Evolutionary conservation across 2,329 filamentous ascomycete species (phyloP), one percentile per base, ranked within the genome.

Genomic region (Scytalidium sp.): DNA sequence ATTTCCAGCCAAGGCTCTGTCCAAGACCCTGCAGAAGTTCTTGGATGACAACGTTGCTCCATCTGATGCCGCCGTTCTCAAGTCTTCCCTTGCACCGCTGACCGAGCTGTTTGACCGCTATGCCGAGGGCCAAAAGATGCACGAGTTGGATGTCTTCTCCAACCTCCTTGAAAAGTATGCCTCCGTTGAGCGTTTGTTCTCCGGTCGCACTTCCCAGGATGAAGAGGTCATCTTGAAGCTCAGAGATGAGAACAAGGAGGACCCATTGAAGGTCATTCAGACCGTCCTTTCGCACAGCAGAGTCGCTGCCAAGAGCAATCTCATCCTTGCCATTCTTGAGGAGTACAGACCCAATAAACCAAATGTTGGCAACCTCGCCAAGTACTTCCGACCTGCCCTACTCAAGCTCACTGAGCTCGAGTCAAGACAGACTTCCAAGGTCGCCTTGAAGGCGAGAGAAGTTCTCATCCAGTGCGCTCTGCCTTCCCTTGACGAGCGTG

Each of bases 391-490:
- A 60, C 82, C 86, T 3, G 80, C 88, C 17, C 81, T 99, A 21
- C 88, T 88, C 66, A 88, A 87, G 70, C 79, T 99, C 59, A 92
- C 94, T 1, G 94, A 99, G 68, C 83, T 99, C 13, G 90, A 96
- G 71, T 91, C 86, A 10, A 88, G 73, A 73, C 84, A 75, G 65
- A 80, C 93, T 10, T 90, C 93, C 58, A 99, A 97, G 84, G 93
- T 99, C 40, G 90, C 93, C 0, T 81, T 99, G 59, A 99, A 99
- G 79, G 93, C 94, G 42, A 88, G 94, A 66, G 94, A 99, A 75
- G 87, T 97, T 46, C 85, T 99, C 63, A 99, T 99, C 56, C 94
- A 97, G 72, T 97, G 91, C 67, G 92, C 94, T 47, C 81, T 99
- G 67, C 94, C 94, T 17, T 99, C 94, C 3, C 78, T 99, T 19